A percentile compares a stretch with the other conserved stretches of the same genome.
Evolutionary conservation across 495 filamentous ascomycete genomes (phyloP).

Genomic region (Cryomyces antarcticus): DNA sequence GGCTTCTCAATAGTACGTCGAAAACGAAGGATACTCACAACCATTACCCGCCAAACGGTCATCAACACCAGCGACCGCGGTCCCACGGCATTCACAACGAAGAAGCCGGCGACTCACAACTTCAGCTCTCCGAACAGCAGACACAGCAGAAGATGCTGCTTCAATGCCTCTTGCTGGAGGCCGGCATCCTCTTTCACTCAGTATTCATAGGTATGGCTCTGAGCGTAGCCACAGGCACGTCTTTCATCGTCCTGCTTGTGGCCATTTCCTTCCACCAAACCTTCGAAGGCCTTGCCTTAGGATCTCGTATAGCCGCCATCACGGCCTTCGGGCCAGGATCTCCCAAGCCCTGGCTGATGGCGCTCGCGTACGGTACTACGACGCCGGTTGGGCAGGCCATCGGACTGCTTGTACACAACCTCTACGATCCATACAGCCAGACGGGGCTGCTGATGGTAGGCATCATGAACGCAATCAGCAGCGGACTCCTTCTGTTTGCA

Average conservation of each 20-base stretch:
- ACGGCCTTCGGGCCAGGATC: slow-evolving; percentile 13
- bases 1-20: slow-evolving; percentile 3
- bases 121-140: slow-evolving; percentile 5
- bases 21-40: slow-evolving; percentile 2
- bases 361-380: slow-evolving; percentile 72
- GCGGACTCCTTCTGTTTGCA: slow-evolving; percentile 73
- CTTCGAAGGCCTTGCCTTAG: slow-evolving; percentile 50
- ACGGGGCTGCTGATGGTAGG: slow-evolving; percentile 79
- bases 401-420: slow-evolving; percentile 56
- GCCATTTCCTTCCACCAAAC: slow-evolving; percentile 53
- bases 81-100: not conserved
- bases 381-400: slow-evolving; percentile 84
- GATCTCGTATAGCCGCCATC: slow-evolving; percentile 32
- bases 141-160: slow-evolving; percentile 18
- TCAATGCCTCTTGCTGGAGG: slow-evolving; percentile 23
- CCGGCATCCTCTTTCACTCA: slow-evolving; percentile 32
- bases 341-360: slow-evolving; percentile 80
- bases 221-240: slow-evolving; percentile 37
- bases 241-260: slow-evolving; percentile 44
- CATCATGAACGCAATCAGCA: slow-evolving; percentile 78
- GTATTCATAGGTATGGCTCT: slow-evolving; percentile 51
- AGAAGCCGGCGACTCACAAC: not conserved
- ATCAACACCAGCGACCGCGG: not conserved
- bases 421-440: slow-evolving; percentile 69
- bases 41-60: not conserved